phyloP scores from a whole-genome alignment of 352 stramenopile genomes.

The Globisporangium perplexum region DNA sequence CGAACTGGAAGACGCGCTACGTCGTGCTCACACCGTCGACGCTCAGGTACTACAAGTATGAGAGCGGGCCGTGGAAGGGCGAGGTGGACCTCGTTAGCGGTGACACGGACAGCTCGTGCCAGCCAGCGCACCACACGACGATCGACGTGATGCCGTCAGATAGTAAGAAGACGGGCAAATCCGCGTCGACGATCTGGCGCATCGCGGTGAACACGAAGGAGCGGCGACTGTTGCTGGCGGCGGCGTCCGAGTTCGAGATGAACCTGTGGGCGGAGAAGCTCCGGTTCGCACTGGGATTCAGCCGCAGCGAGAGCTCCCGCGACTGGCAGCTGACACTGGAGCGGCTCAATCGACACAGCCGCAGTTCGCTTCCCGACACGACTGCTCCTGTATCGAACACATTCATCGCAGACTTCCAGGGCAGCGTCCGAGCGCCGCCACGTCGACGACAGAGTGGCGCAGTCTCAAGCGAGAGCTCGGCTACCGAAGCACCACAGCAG shows the following conservation, averaged over 20 bases:
- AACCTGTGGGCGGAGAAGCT: slow-evolving; percentile 41
- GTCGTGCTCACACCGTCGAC: slow-evolving; percentile 32
- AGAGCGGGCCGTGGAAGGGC: slow-evolving; percentile 28
- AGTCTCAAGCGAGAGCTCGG: neutral
- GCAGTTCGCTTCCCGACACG: neutral
- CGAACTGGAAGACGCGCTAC: slow-evolving; percentile 53
- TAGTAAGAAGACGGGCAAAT: slow-evolving; percentile 38
- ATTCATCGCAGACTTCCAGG: slow-evolving; percentile 6
- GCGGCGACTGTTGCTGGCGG: slow-evolving; percentile 28
- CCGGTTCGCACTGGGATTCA: slow-evolving; percentile 22
- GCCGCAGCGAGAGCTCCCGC: neutral
- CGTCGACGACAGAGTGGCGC: slow-evolving; percentile 2
- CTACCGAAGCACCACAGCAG: neutral
- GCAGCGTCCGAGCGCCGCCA: neutral
- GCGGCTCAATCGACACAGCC: neutral
- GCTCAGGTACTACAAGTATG: slow-evolving; percentile 30
- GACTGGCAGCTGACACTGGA: neutral
- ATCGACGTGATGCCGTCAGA: slow-evolving; percentile 43
- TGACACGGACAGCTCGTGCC: neutral
- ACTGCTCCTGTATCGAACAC: neutral
- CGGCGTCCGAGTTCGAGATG: slow-evolving; percentile 36
- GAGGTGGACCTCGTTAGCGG: slow-evolving; percentile 22
- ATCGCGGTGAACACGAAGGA: slow-evolving; percentile 31
- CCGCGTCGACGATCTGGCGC: slow-evolving; percentile 40
- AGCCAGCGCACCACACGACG: slow-evolving; percentile 3